These are phyloP conservation scores for Ophiobolus disseminans DNA, from an alignment of 2,329 filamentous ascomycete species.

Conservation along the genomic window DNA sequence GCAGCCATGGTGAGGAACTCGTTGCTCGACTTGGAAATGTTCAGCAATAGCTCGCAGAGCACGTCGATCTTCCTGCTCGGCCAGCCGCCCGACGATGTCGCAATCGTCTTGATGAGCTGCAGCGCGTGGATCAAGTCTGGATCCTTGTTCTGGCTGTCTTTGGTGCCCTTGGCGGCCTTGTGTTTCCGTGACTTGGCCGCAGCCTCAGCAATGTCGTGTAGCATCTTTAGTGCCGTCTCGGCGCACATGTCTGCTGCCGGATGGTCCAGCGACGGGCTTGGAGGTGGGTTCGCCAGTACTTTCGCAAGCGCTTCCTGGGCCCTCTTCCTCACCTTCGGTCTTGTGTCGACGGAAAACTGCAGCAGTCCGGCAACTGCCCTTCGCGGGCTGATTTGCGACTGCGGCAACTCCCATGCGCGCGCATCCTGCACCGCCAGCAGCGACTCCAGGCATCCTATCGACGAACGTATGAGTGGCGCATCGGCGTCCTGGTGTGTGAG, in stretches of 20 bases:
- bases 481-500: conserved; percentile 82
- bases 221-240: conserved; percentile 81
- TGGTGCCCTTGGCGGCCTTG: conserved; percentile 59
- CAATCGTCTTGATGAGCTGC: conserved; percentile 89
- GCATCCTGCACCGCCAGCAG: conserved; percentile 88
- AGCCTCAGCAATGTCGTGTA: conserved; percentile 76
- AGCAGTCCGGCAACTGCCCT: conserved; percentile 86
- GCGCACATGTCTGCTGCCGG: conserved; percentile 96
- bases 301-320: conserved; percentile 87
- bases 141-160: conserved; percentile 69
- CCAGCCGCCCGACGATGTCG: conserved; percentile 88
- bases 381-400: conserved; percentile 82
- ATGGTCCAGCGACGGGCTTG: conserved; percentile 90
- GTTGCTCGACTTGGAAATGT: conserved; percentile 87
- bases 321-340: conserved; percentile 92
- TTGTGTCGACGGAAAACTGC: conserved; percentile 81
- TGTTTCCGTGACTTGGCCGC: conserved; percentile 74
- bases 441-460: conserved; percentile 93
- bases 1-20: conserved; percentile 96
- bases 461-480: conserved; percentile 82
- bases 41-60: conserved; percentile 85
- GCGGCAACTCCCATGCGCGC: conserved; percentile 83
- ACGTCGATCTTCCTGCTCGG: conserved; percentile 94
- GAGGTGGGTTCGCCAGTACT: conserved; percentile 83
- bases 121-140: conserved; percentile 89